Conservation (phyloP, 179 eudicot species). For the Silene noctiflora region DNA sequence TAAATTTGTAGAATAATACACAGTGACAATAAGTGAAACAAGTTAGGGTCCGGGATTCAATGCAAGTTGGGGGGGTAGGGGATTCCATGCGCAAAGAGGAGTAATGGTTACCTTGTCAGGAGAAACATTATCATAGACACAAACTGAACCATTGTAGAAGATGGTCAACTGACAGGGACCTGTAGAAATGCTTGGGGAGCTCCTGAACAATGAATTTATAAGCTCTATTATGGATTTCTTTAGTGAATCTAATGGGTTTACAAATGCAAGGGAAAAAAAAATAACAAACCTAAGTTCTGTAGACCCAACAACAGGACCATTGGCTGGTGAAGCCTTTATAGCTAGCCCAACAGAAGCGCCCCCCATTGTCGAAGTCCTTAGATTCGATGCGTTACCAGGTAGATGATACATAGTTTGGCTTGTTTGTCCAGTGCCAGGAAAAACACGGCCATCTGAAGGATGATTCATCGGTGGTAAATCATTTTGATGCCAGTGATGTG, state of each 20-base stretch:
- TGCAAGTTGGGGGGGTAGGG: too few relatives aligned
- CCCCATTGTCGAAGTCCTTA: conserved; percentile 9
- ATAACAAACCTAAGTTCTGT: conserved; percentile 55
- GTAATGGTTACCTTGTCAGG: conserved; percentile 59
- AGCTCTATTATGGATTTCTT: neutral
- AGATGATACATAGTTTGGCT: conserved; percentile 26
- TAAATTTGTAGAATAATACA: too few relatives aligned
- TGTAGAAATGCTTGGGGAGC: conserved; percentile 31
- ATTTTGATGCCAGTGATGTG: conserved; percentile 27
- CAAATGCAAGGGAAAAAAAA: neutral
- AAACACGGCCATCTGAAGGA: conserved; percentile 26
- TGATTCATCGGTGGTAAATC: conserved; percentile 22
- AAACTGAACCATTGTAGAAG: conserved; percentile 72
- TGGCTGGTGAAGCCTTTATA: conserved; percentile 16
- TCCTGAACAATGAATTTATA: conserved; percentile 35
- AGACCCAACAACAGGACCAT: conserved; percentile 52
- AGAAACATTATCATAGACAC: conserved; percentile 67
- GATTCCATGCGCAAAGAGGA: neutral
- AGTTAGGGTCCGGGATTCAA: too few relatives aligned
- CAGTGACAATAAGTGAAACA: too few relatives aligned
- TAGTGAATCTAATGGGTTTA: neutral
- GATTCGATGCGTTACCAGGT: conserved; percentile 17
- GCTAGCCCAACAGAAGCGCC: conserved; percentile 13
- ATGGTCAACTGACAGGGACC: conserved; percentile 71
- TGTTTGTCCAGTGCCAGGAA: conserved; percentile 25